Evolutionary conservation across 805 yeast species (phyloP), one percentile per base, ranked within the genome.

Genomic region (Suhomyces sp.): DNA sequence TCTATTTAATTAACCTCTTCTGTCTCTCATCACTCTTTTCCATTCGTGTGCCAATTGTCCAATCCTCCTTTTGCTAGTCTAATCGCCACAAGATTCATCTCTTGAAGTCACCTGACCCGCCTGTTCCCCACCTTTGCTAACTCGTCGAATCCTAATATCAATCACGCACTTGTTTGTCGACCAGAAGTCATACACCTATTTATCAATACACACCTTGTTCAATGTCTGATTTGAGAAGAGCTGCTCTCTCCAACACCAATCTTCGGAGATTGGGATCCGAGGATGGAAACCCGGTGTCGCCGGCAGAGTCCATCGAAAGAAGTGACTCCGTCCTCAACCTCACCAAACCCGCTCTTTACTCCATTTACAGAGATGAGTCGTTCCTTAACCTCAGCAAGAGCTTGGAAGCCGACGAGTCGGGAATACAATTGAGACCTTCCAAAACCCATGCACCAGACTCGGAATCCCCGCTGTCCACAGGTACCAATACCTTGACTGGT

Each of bases 271-370:
- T 39, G 39, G 32, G 16, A 34, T 32, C 43, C 3, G 28, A 31
- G 6, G 40, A 31, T 14, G 19, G 37, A 14, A 33, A 34, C 29
- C 48, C 60, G 3, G 53, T 53, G 8, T 38, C 46, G 3, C 42
- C 57, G 10, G 50, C 60, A 2, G 54, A 58, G 8, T 25, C 25
- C 23, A 54, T 63, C 44, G 55, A 53, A 33, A 60, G 59, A 27
- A 57, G 64, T 2, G 68, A 63, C 25, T 71, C 78, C 14, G 65
- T 72, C 13, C 48, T 66, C 44, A 72, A 68, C 41, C 56, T 76
- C 42, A 74, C 79, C 20, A 70, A 66, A 45, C 77, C 81, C 6
- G 63, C 73, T 4, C 57, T 77, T 34, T 76, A 68, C 47, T 71
- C 74, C 1, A 63, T 76, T 25, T 77, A 73, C 49, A 74, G 70